Base-by-base conservation (phyloP, 352 stramenopile genomes). In the Pythium phragmiticola region DNA sequence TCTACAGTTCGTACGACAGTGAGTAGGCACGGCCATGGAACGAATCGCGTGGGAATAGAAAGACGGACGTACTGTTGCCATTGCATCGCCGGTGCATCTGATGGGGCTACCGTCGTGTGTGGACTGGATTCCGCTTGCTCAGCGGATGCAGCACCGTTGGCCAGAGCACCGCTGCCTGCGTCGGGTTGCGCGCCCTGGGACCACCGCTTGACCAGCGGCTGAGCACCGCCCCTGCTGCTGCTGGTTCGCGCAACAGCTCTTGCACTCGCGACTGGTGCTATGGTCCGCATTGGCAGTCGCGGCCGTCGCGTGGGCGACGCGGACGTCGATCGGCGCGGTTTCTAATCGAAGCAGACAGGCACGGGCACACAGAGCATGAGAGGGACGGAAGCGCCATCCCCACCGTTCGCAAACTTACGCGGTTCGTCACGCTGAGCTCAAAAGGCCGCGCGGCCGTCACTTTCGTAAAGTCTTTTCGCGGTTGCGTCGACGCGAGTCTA, bases 391-490 rank as follows among this genome's bases (percentile, higher is more conserved):
- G 19, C 33, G 17, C 21, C 14, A 19, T 37, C 23, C 39, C 17
- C 49, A 58, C 26, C 46, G 12, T 52, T 33, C 46, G 46, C 46
- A 1, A 49, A 26, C 76, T 12, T 63, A 65, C 57, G 3, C 48
- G 78, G 39, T 92, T 92, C 28, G 69, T 77, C n/a, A 73, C 67
- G 52, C 83, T 92, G 41, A 92, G 67, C 51, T 75, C 66, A 61
- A 92, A 92, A 0, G 83, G 80, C 36, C 72, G 76, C 11, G 76
- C 50, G 13, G 66, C 51, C 12, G 83, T 92, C 34, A 82, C 64
- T 50, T 77, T 75, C 28, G 67, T 73, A 45, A 82, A 92, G 39
- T 92, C 80, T 57, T 92, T 92, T 3, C 30, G 8, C 9, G 65
- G 67, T 36, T 70, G 69, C 7, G 54, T 56, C 14, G 60, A 55